Conservation (phyloP, 768 basidiomycete genomes). For the Arthromyces matolae region DNA sequence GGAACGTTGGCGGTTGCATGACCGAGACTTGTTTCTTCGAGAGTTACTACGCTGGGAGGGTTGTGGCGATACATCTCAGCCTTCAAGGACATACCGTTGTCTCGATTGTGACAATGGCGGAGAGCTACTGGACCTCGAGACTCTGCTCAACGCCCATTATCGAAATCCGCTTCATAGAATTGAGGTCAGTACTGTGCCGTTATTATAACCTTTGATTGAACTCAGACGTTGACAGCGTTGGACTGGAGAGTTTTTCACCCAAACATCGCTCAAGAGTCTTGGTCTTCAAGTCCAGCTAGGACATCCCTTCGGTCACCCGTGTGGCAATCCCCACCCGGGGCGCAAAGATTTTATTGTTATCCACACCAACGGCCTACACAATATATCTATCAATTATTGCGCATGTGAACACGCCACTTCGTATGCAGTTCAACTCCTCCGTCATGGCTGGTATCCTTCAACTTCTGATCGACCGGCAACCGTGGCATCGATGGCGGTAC, state of each 20-base stretch:
- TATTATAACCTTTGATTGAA: not conserved
- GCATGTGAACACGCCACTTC: constrained; percentile 16
- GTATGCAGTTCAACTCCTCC: constrained; percentile 28
- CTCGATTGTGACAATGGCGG: not conserved
- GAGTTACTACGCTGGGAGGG: not conserved
- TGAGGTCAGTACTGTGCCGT: not conserved
- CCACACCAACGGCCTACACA: constrained; percentile 17
- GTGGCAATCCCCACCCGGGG: constrained; percentile 11
- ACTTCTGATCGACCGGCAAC: constrained; percentile 22
- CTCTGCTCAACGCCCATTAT: not conserved
- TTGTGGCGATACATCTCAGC: not conserved
- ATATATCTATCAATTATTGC: constrained; percentile 29
- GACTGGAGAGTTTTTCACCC: not conserved
- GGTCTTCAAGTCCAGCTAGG: constrained; percentile 13
- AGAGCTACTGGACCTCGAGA: not conserved
- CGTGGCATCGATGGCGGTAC: constrained; percentile 21
- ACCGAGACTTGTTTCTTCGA: not conserved
- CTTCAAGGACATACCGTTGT: not conserved
- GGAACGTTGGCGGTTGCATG: not conserved
- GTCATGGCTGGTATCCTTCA: constrained; percentile 20
- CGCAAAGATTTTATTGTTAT: constrained; percentile 25
- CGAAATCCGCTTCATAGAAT: not conserved
- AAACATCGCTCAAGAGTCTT: constrained; percentile 4
- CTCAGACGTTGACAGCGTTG: not conserved
- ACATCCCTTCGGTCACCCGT: constrained; percentile 13